Evolutionary conservation across 148 eudicot species (phyloP).

Genomic region (Agrostemma githago): DNA sequence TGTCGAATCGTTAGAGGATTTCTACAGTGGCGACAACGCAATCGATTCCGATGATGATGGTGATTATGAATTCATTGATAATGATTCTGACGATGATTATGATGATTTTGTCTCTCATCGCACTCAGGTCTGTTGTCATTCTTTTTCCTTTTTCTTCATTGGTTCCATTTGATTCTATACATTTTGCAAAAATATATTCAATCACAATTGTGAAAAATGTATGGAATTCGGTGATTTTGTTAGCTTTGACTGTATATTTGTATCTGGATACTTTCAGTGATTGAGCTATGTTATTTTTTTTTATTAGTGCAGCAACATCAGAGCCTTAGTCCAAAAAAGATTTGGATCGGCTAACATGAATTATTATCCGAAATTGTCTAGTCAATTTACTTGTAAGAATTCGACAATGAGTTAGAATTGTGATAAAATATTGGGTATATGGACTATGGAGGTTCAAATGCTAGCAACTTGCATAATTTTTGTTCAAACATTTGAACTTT

Average conservation of each 20-base stretch:
- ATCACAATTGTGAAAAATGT: background rate
- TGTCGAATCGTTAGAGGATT: conserved; percentile 56
- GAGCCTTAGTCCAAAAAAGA: no score
- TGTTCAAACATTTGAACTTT: background rate
- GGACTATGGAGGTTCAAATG: background rate
- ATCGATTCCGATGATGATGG: conserved; percentile 46
- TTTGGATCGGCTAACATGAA: background rate
- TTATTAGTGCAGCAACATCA: no score
- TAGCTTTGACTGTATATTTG: background rate
- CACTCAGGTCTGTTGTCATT: conserved; percentile 36
- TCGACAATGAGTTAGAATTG: background rate
- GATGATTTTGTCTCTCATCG: conserved; percentile 50
- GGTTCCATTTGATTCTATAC: background rate
- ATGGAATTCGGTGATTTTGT: background rate
- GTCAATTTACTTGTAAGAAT: background rate
- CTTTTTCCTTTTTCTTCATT: background rate
- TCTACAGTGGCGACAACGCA: conserved; percentile 59
- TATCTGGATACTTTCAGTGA: background rate
- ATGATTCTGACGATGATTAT: conserved; percentile 36
- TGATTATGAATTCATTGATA: background rate
- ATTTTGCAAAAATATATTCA: no score
- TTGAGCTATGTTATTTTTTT: background rate
- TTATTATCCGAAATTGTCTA: no score
- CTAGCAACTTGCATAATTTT: background rate
- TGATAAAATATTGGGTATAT: background rate